Base-by-base conservation (phyloP, 371 early-diverging fungal genomes). In the Mucor circinelloides region DNA sequence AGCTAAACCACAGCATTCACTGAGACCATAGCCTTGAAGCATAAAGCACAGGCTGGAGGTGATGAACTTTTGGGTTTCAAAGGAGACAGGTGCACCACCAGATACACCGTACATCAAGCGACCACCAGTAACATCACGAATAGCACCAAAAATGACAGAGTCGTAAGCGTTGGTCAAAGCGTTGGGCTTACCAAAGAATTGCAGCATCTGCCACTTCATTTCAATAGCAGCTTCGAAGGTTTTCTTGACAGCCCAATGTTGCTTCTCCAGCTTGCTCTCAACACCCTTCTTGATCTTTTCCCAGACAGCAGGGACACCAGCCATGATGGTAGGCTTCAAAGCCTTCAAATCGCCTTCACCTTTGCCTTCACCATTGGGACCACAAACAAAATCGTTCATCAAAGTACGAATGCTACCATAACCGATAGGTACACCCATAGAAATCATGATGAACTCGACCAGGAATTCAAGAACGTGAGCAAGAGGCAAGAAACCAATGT, bases 51-150 rank as follows among this genome's bases (percentile, higher is more conserved):
- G 70, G 6, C 89, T 85, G n/a, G 87, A 84, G 10, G 88, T 83
- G 74, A 99, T 74, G 70, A 96, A 96, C 66, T 87, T 79, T 57
- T 97, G 93, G 5, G 94, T 93, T n/a, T 94, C 91, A 27, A 80
- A 76, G 63, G 93, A 89, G 60, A 98, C 86, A 10, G 98, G 94
- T 0, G 99, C 98, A 36, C 97, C 97, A 30, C 99, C 99, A 25
- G 93, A 91, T n/a, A 98, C 67, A 38, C 91, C 89, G 69, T 90
- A 85, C 60, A 81, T 79, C 28, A 99, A 85, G 1, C 88, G 77
- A n/a, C 98, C 98, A 30, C 99, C 99, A 28, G 94, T 93, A 36
- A 90, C 80, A 23, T 85, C 87, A 54, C 88, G 80, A 58, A 97
- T 89, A 63, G 89, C 84, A 48, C 88, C 85, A 78, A 99, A 98